Evolutionary conservation across 805 yeast genomes (phyloP).

Genomic region (Candida michaelii): DNA sequence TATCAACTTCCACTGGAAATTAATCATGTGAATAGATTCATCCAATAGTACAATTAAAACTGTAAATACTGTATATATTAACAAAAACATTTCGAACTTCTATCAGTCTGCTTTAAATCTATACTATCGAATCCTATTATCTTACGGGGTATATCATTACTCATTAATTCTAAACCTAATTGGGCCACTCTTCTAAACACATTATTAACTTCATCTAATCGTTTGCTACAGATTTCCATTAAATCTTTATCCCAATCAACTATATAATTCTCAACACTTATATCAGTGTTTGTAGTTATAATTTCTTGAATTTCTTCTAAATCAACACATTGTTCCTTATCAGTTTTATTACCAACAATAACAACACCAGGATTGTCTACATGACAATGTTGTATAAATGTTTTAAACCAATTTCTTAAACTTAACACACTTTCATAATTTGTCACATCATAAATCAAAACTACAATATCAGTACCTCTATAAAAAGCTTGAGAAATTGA

Average conservation of each 20-base stretch:
- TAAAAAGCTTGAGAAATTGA: slow-evolving; percentile 55
- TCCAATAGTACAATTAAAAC: slow-evolving; percentile 7
- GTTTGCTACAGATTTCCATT: slow-evolving; percentile 33
- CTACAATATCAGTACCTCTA: slow-evolving; percentile 57
- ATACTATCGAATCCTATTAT: slow-evolving; percentile 33
- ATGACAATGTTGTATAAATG: slow-evolving; percentile 49
- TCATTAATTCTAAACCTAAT: slow-evolving; percentile 26
- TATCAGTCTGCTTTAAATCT: slow-evolving; percentile 18
- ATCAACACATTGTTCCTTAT: slow-evolving; percentile 40
- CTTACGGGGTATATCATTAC: slow-evolving; percentile 12
- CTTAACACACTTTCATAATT: slow-evolving; percentile 51
- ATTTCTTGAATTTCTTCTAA: slow-evolving; percentile 35
- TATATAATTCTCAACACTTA: slow-evolving; percentile 26
- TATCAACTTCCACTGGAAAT: slow-evolving; percentile 10
- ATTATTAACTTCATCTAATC: slow-evolving; percentile 28
- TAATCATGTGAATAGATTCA: too few relatives aligned
- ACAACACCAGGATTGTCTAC: slow-evolving; percentile 48
- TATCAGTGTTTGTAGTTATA: slow-evolving; percentile 21
- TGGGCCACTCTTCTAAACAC: slow-evolving; percentile 39
- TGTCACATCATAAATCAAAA: slow-evolving; percentile 54
- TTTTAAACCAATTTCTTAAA: slow-evolving; percentile 47
- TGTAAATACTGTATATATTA: slow-evolving; percentile 9
- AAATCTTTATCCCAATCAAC: slow-evolving; percentile 35
- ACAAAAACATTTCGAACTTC: slow-evolving; percentile 7
- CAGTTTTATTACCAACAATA: slow-evolving; percentile 55